A percentile compares a stretch with the other conserved stretches of the same genome.
Conservation (phyloP, 2,329 filamentous ascomycete genomes). For the Scortechinia acanthostroma region DNA sequence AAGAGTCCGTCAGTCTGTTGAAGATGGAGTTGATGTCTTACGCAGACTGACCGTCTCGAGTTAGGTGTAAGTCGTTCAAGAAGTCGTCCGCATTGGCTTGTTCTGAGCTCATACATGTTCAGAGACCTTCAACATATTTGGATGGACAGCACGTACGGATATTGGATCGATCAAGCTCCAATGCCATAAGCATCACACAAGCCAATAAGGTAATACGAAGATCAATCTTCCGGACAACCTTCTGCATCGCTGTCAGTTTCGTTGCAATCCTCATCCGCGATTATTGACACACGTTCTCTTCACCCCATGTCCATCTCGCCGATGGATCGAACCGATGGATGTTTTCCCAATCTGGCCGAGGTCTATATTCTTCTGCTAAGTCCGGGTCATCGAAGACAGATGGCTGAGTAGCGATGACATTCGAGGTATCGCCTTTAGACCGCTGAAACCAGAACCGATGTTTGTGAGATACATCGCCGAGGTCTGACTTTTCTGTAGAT, state of each 20-base stretch:
- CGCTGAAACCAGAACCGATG: neutral
- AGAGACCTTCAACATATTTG: too few relatives aligned
- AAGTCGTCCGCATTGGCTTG: slow-evolving; percentile 40
- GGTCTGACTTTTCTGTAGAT: too few relatives aligned
- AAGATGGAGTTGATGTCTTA: slow-evolving; percentile 1
- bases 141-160: too few relatives aligned
- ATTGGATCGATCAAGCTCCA: slow-evolving; percentile 40
- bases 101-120: too few relatives aligned
- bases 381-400: slow-evolving; percentile 35
- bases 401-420: slow-evolving; percentile 24
- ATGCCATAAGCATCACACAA: slow-evolving; percentile 38
- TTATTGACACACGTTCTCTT: too few relatives aligned
- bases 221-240: slow-evolving; percentile 28
- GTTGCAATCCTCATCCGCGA: too few relatives aligned
- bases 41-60: slow-evolving; percentile 27
- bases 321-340: slow-evolving; percentile 20
- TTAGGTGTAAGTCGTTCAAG: slow-evolving; percentile 28
- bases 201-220: slow-evolving; percentile 34
- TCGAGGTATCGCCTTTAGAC: slow-evolving; percentile 6
- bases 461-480: too few relatives aligned
- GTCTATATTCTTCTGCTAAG: slow-evolving; percentile 20
- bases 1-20: neutral
- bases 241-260: too few relatives aligned
- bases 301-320: neutral
- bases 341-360: slow-evolving; percentile 22